A percentile compares a stretch with the other conserved stretches of the same genome.
phyloP scores from a whole-genome alignment of 192 early-diverging fungal genomes.

The Coemansia sp. region DNA sequence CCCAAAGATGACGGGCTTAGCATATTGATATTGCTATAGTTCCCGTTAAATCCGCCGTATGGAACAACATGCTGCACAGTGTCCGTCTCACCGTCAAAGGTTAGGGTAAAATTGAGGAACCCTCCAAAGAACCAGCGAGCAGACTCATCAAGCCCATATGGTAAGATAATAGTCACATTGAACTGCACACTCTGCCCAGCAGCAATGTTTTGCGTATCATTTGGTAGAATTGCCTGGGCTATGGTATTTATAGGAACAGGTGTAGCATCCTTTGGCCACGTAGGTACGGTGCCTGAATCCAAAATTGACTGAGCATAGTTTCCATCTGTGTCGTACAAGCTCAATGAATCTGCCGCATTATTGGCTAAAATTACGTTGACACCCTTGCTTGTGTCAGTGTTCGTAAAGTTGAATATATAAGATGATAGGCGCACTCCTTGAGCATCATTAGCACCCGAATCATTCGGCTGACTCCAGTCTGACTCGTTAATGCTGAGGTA shows the following conservation, averaged over 20 bases:
- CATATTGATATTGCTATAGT: not conserved
- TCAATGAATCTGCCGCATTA: not conserved
- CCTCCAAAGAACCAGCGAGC: constrained; percentile 7
- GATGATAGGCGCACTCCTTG: not conserved
- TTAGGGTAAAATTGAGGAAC: not conserved
- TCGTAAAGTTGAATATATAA: not conserved
- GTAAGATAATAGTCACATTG: not conserved
- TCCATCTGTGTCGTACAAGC: not conserved
- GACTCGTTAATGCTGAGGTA: constrained; percentile 54
- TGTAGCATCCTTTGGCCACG: not conserved
- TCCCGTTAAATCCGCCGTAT: constrained; percentile 5
- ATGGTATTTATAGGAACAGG: not conserved
- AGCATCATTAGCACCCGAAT: not conserved
- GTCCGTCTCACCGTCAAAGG: not conserved
- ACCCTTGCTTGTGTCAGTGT: not conserved
- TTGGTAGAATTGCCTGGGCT: not conserved
- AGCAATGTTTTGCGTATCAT: not conserved
- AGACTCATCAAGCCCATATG: not conserved
- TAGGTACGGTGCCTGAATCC: not conserved
- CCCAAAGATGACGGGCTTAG: not conserved
- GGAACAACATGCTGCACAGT: not conserved
- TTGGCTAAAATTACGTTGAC: constrained; percentile 1
- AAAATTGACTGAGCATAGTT: not conserved
- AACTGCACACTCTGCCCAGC: not conserved
- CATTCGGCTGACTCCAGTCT: not conserved